Conservation (phyloP, 1,139 yeast genomes). For the Yamadazyma dushanensis region DNA sequence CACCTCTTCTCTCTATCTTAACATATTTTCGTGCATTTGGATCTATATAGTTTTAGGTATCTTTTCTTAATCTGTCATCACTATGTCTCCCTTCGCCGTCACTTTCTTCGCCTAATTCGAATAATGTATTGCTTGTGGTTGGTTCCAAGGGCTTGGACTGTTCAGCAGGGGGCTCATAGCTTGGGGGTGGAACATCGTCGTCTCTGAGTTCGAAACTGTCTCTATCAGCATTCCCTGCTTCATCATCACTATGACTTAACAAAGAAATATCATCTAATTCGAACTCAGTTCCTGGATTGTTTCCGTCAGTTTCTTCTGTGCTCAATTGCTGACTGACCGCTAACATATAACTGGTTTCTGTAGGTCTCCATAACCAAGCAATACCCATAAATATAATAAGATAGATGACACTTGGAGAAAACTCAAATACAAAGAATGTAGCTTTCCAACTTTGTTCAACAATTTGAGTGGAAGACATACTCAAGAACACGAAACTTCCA, state of each 20-base stretch:
- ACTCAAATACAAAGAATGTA: conserved; percentile 83
- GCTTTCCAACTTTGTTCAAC: conserved; percentile 91
- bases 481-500: conserved; percentile 69
- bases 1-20: no score
- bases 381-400: conserved; percentile 80
- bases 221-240: conserved; percentile 25
- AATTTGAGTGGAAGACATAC: conserved; percentile 73
- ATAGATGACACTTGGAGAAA: conserved; percentile 93
- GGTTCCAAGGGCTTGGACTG: conserved; percentile 12
- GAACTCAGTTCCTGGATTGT: conserved; percentile 55
- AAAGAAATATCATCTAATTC: conserved; percentile 75
- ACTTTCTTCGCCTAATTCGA: conserved; percentile 39
- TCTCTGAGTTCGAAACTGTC: conserved; percentile 40
- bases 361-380: conserved; percentile 96
- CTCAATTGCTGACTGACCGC: conserved; percentile 94
- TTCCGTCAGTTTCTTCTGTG: conserved; percentile 61
- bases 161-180: conserved; percentile 20
- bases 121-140: conserved; percentile 27
- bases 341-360: conserved; percentile 89
- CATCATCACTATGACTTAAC: conserved; percentile 48
- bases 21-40: not conserved
- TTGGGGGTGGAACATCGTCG: conserved; percentile 22
- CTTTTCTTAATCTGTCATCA: conserved; percentile 30
- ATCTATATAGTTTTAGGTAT: conserved; percentile 1
- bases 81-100: conserved; percentile 28